Conservation (phyloP, 78 protist species). For the Mastigamoeba balamuthi region DNA sequence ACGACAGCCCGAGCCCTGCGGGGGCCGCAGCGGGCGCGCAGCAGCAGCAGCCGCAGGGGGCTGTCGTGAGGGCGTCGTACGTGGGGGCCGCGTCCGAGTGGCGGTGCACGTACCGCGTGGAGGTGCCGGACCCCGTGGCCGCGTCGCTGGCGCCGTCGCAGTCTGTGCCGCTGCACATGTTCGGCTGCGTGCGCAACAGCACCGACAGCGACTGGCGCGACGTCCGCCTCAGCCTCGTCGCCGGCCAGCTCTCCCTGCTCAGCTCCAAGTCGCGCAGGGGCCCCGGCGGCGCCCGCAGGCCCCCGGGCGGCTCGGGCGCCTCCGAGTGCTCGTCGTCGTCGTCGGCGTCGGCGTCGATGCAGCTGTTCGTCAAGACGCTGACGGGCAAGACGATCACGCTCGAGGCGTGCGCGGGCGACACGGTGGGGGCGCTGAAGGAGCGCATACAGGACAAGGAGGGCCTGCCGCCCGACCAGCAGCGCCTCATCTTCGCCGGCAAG, state of each 20-base stretch:
- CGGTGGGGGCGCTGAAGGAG: conserved; percentile 48
- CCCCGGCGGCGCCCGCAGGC: conserved; percentile 26
- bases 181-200: neutral
- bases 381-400: conserved; percentile 61
- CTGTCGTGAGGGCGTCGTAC: neutral
- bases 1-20: neutral
- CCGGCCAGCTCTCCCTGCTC: neutral
- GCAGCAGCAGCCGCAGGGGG: neutral
- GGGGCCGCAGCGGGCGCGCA: neutral
- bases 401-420: conserved; percentile 21
- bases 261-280: neutral
- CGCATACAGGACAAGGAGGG: conserved; percentile 90
- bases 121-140: neutral
- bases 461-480: conserved; percentile 98
- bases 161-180: neutral
- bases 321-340: too few relatives aligned
- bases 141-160: neutral
- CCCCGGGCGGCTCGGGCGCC: too few relatives aligned
- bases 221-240: neutral
- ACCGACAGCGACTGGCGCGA: neutral
- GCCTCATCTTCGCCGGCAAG: conserved; percentile 96
- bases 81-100: neutral
- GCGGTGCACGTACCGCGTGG: neutral
- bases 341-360: too few relatives aligned
- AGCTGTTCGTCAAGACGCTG: conserved; percentile 53